These are phyloP conservation scores for Lactarius quietus DNA, from an alignment of 768 basidiomycete genomes.

Conservation along the genomic window DNA sequence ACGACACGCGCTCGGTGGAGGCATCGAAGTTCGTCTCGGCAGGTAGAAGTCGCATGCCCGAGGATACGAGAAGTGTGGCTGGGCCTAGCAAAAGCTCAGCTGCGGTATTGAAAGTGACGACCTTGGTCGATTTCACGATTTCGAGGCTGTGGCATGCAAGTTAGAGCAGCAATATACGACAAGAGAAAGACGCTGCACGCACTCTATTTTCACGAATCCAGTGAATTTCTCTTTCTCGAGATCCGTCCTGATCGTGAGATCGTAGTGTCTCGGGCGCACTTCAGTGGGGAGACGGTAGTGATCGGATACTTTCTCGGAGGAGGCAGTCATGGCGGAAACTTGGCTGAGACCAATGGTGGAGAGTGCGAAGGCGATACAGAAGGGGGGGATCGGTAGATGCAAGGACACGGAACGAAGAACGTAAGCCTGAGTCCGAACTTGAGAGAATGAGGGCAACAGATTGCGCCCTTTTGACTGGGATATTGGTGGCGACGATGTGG, in stretches of 20 bases:
- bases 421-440: neutral
- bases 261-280: constrained; percentile 73
- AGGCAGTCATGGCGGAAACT: constrained; percentile 12
- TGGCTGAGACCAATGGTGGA: constrained; percentile 9
- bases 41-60: constrained; percentile 45
- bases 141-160: constrained; percentile 48
- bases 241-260: constrained; percentile 76
- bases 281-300: constrained; percentile 59
- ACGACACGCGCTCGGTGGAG: constrained; percentile 62
- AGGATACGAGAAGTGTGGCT: constrained; percentile 55
- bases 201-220: constrained; percentile 74
- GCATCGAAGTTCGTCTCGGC: constrained; percentile 50
- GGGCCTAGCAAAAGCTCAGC: constrained; percentile 54
- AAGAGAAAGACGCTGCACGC: constrained; percentile 28
- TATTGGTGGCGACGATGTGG: constrained; percentile 16
- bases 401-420: neutral
- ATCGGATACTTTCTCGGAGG: constrained; percentile 13
- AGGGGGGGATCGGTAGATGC: neutral
- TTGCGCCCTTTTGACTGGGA: constrained; percentile 3
- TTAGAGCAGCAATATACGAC: neutral
- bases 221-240: constrained; percentile 70
- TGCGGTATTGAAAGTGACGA: constrained; percentile 59
- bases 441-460: constrained; percentile 2
- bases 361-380: constrained; percentile 12
- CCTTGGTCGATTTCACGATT: constrained; percentile 55